Conservation (phyloP, 208 protist genomes). For the Blechomonas ayalai region DNA sequence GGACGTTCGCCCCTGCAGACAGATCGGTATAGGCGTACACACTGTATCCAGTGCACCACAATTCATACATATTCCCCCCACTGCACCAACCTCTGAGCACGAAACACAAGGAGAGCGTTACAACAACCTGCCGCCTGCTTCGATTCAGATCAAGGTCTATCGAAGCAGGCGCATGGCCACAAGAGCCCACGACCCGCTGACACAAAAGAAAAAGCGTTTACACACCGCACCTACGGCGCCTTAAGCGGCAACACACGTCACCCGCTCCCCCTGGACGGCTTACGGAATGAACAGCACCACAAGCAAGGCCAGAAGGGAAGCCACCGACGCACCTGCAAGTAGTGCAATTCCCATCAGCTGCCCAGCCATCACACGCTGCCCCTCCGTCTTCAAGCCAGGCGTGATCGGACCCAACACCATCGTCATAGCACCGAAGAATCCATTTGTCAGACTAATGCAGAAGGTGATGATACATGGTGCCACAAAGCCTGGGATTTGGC, state of each 20-base stretch:
- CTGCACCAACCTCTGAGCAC: too few species aligned
- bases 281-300: slow-evolving; percentile 56
- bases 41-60: too few species aligned
- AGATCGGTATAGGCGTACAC: too few species aligned
- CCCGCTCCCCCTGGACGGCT: too few species aligned
- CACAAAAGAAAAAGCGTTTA: too few species aligned
- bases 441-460: slow-evolving; percentile 62
- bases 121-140: background rate
- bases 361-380: slow-evolving; percentile 71
- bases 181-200: too few species aligned
- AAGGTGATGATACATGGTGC: slow-evolving; percentile 52
- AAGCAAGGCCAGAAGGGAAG: slow-evolving; percentile 51
- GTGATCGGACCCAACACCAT: slow-evolving; percentile 80
- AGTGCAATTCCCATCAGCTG: slow-evolving; percentile 76
- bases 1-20: too few species aligned
- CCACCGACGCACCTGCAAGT: slow-evolving; percentile 45
- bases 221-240: background rate
- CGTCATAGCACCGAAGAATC: slow-evolving; percentile 53
- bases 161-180: too few species aligned
- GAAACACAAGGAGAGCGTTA: background rate
- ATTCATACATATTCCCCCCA: too few species aligned
- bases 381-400: slow-evolving; percentile 35
- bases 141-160: background rate
- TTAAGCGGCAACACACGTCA: too few species aligned
- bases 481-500: slow-evolving; percentile 59